phyloP scores from a whole-genome alignment of 73 alveolate genomes.

The Paramecium bursaria region DNA sequence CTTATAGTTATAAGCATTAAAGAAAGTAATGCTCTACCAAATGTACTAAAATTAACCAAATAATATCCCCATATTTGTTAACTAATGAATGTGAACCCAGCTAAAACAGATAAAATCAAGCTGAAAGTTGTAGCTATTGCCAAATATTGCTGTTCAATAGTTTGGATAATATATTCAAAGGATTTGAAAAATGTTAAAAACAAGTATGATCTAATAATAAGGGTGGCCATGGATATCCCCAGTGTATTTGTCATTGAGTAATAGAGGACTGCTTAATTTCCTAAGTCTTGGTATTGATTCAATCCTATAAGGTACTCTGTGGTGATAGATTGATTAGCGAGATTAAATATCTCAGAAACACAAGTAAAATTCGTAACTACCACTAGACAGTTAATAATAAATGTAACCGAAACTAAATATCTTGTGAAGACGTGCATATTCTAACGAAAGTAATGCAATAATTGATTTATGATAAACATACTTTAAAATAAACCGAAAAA shows the following conservation, averaged over 20 bases:
- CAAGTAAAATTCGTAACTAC: not conserved
- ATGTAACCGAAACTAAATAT: slow-evolving; percentile 32
- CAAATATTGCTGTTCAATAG: slow-evolving; percentile 24
- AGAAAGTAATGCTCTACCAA: slow-evolving; percentile 24
- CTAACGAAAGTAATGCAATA: no score
- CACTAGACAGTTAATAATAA: slow-evolving; percentile 14
- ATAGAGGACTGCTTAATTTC: slow-evolving; percentile 1
- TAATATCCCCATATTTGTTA: slow-evolving; percentile 14
- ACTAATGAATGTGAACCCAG: slow-evolving; percentile 26
- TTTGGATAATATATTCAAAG: slow-evolving; percentile 33
- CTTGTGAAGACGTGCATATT: no score
- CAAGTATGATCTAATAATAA: slow-evolving; percentile 17
- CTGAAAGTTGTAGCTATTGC: slow-evolving; percentile 2
- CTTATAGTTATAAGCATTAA: not conserved
- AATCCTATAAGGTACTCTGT: not conserved
- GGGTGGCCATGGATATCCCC: not conserved
- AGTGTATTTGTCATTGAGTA: not conserved
- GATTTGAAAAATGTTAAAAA: slow-evolving; percentile 35
- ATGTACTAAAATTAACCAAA: slow-evolving; percentile 1
- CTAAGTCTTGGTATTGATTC: slow-evolving; percentile 4
- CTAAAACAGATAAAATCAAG: not conserved
- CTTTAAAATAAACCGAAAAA: slow-evolving; percentile 9
- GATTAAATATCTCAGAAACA: not conserved
- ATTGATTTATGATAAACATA: not conserved
- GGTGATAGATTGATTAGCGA: not conserved